Conservation (phyloP, 305 asterid genomes). For the Nicotiana rustica region DNA sequence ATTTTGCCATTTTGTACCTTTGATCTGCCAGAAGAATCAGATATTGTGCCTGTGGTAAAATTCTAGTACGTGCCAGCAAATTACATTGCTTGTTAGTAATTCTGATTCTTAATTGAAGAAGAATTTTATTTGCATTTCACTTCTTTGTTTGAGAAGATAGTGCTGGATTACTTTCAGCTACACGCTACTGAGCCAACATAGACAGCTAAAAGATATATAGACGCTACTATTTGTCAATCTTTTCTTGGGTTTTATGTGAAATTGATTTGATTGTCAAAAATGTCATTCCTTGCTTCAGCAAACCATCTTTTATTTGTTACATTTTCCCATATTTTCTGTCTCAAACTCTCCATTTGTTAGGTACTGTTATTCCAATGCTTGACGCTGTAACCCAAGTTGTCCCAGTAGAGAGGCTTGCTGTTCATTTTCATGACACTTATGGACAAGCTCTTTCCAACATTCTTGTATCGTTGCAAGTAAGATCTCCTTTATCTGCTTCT, state of each 20-base stretch:
- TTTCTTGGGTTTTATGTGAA: neutral
- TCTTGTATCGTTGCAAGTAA: slow-evolving; percentile 84
- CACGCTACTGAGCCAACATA: neutral
- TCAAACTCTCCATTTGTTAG: slow-evolving; percentile 45
- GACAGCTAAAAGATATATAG: neutral
- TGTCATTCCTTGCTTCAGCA: neutral
- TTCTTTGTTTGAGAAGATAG: neutral
- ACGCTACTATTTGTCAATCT: neutral
- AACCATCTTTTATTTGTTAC: slow-evolving; percentile 15
- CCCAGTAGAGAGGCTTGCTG: slow-evolving; percentile 85
- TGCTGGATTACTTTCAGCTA: slow-evolving; percentile 28
- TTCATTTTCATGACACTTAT: slow-evolving; percentile 91
- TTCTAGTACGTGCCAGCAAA: neutral
- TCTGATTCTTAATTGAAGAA: slow-evolving; percentile 1
- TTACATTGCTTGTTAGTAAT: neutral
- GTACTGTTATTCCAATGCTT: slow-evolving; percentile 85
- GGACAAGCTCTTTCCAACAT: slow-evolving; percentile 95
- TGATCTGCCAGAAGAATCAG: slow-evolving; percentile 4
- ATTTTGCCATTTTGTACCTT: slow-evolving; percentile 21
- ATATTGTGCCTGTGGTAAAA: neutral
- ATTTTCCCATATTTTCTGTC: slow-evolving; percentile 22
- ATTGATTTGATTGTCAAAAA: neutral
- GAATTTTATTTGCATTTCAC: neutral
- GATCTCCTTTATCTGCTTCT: slow-evolving; percentile 35
- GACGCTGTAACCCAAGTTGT: slow-evolving; percentile 78